Percentiles rank a stretch among this genome's conserved stretches.
Evolutionary conservation across 140 eudicot species (phyloP).

Genomic region (Stevia rebaudiana): DNA sequence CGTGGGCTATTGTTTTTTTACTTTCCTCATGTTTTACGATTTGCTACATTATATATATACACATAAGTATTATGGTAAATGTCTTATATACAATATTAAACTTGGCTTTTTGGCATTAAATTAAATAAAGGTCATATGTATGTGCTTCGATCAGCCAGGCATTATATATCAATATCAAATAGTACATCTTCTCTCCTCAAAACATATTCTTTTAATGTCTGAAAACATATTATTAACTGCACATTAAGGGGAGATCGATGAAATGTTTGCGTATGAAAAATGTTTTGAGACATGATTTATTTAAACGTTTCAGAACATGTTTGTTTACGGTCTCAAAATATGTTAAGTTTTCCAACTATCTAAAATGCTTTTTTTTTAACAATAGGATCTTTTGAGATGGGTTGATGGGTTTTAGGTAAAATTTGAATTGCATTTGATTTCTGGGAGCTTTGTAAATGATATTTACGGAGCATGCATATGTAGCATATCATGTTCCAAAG

Average conservation of each 20-base stretch:
- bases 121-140: background rate
- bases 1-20: background rate
- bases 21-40: conserved; percentile 3
- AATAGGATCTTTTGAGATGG: no score
- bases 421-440: no score
- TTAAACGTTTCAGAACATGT: background rate
- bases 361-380: no score
- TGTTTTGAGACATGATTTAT: no score
- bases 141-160: background rate
- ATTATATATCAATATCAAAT: background rate
- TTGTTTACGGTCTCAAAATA: no score
- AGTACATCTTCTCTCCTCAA: background rate
- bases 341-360: no score
- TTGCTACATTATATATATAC: background rate
- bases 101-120: conserved; percentile 13
- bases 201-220: background rate
- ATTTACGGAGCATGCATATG: no score
- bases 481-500: no score
- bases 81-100: background rate
- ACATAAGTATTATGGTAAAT: background rate
- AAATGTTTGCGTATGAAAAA: no score
- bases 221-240: background rate
- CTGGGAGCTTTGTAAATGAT: no score
- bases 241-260: no score
- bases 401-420: no score